These are phyloP conservation scores for Gracilariopsis chorda DNA, from an alignment of 23 red algal species.

Conservation along the genomic window DNA sequence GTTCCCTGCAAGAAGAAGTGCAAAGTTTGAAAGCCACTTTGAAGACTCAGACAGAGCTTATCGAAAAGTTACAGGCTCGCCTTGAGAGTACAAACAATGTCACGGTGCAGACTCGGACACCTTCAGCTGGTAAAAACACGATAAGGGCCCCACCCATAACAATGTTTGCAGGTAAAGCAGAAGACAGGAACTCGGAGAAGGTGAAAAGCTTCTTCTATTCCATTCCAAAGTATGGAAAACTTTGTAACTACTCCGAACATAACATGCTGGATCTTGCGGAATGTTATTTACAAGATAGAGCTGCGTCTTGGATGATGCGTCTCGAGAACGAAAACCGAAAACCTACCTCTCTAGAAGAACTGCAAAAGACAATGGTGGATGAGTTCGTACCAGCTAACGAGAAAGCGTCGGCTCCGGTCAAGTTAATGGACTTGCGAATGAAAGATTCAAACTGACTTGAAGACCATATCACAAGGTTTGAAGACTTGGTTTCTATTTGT, in stretches of 20 bases:
- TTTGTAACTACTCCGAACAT: slow-evolving; percentile 17
- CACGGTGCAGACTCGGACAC: not conserved
- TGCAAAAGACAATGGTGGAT: not conserved
- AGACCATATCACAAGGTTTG: not conserved
- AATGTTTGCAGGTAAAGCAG: not conserved
- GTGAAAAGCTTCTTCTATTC: not conserved
- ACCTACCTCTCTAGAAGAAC: not conserved
- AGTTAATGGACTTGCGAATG: slow-evolving; percentile 7
- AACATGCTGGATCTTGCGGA: not conserved
- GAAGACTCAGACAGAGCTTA: not conserved
- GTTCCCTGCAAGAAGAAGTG: not conserved
- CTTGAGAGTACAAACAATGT: not conserved
- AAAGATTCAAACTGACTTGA: not conserved
- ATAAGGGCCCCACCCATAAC: not conserved
- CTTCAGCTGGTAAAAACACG: not conserved
- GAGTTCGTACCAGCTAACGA: slow-evolving; percentile 8
- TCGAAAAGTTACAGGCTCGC: not conserved
- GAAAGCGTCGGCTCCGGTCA: not conserved
- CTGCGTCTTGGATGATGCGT: slow-evolving; percentile 35
- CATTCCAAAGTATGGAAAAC: slow-evolving; percentile 9
- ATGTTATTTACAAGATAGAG: slow-evolving; percentile 20
- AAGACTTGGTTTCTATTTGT: not conserved
- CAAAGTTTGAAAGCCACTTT: not conserved
- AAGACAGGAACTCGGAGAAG: not conserved
- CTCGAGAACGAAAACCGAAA: slow-evolving; percentile 17